Percentiles rank a stretch among this genome's conserved stretches.
Conservation (phyloP, 441 rosid genomes). For the Populus hybrid region DNA sequence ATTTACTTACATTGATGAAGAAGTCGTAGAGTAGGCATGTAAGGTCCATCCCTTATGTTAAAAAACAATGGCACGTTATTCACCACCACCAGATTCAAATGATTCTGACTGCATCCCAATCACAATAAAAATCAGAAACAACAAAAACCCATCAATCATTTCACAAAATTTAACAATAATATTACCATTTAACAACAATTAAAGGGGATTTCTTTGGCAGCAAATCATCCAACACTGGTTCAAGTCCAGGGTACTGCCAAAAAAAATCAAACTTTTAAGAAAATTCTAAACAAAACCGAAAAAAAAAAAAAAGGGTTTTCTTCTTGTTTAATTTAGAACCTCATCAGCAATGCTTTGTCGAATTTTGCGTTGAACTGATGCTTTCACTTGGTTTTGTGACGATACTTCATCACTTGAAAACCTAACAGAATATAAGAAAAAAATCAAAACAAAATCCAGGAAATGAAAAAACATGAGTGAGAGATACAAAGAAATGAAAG, state of each 20-base stretch:
- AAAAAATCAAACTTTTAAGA: not conserved
- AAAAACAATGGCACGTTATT: conserved; percentile 90
- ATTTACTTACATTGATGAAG: conserved; percentile 78
- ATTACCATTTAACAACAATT: conserved; percentile 81
- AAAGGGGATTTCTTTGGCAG: conserved; percentile 92
- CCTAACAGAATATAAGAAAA: conserved; percentile 31
- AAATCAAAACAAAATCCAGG: not conserved
- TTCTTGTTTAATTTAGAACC: conserved; percentile 31
- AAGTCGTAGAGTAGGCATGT: conserved; percentile 94
- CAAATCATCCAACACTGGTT: conserved; percentile 87
- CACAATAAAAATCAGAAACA: not conserved
- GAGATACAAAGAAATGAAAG: not conserved
- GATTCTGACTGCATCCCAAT: conserved; percentile 72
- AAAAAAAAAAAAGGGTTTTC: not conserved
- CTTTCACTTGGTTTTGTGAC: conserved; percentile 95
- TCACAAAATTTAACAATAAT: not conserved
- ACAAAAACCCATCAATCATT: not conserved
- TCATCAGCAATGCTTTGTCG: conserved; percentile 96
- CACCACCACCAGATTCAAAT: conserved; percentile 85
- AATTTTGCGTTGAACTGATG: conserved; percentile 92
- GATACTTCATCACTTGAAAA: conserved; percentile 90
- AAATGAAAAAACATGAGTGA: not conserved
- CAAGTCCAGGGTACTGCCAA: conserved; percentile 89
- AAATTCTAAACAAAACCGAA: not conserved
- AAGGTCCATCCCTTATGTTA: conserved; percentile 94